A percentile compares a stretch with the other conserved stretches of the same genome.
Evolutionary conservation across 2,329 filamentous ascomycete species (phyloP).

Genomic region (Sclerotinia nivalis): DNA sequence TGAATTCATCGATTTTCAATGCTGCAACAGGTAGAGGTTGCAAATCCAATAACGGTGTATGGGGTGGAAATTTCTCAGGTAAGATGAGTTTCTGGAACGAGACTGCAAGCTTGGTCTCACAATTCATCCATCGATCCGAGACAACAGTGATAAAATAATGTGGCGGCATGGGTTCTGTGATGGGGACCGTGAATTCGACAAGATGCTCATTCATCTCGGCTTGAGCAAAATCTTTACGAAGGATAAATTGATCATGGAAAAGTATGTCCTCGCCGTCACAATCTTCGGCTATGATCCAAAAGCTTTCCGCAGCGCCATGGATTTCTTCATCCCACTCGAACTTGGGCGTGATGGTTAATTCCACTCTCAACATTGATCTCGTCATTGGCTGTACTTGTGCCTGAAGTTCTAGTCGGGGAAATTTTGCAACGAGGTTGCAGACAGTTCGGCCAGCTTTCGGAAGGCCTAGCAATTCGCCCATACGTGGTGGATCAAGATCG

Average conservation of each 20-base stretch:
- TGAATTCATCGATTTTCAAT: constrained; percentile 81
- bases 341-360: constrained; percentile 87
- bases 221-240: constrained; percentile 84
- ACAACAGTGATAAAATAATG: constrained; percentile 97
- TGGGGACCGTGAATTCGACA: constrained; percentile 93
- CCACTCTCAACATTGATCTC: constrained; percentile 85
- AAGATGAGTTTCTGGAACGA: constrained; percentile 94
- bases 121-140: constrained; percentile 98
- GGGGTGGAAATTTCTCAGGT: constrained; percentile 92
- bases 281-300: constrained; percentile 97
- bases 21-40: constrained; percentile 88
- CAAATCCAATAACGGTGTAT: constrained; percentile 87
- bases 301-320: constrained; percentile 85
- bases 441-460: constrained; percentile 85
- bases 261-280: constrained; percentile 96
- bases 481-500: constrained; percentile 90
- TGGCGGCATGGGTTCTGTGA: constrained; percentile 95
- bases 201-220: constrained; percentile 89
- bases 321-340: constrained; percentile 93
- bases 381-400: constrained; percentile 95
- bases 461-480: constrained; percentile 91
- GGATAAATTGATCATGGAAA: constrained; percentile 90
- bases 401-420: constrained; percentile 88
- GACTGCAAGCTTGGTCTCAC: constrained; percentile 88
- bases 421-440: constrained; percentile 84